Conservation (phyloP, 1,139 yeast genomes). For the Lodderomyces oxycetoniae region DNA sequence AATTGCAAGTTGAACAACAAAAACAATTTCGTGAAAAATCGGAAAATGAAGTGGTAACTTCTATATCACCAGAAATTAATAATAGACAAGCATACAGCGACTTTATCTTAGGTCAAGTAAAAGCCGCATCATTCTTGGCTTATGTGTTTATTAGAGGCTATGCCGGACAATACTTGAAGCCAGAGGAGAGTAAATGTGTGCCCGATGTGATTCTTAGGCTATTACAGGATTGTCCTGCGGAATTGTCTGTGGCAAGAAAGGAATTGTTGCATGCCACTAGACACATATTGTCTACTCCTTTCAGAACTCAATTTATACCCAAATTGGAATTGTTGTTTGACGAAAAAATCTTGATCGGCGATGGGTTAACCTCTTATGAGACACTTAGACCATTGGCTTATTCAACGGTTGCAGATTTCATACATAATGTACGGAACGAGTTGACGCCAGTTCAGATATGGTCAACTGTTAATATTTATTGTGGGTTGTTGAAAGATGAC, state of each 20-base stretch:
- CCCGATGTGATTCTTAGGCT: constrained; percentile 86
- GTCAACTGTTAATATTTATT: constrained; percentile 81
- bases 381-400: constrained; percentile 87
- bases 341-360: constrained; percentile 84
- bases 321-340: constrained; percentile 81
- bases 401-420: constrained; percentile 92
- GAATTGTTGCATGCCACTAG: constrained; percentile 92
- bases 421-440: constrained; percentile 86
- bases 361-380: constrained; percentile 87
- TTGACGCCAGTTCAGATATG: constrained; percentile 80
- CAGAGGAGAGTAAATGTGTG: constrained; percentile 61
- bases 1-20: constrained; percentile 63
- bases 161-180: constrained; percentile 58
- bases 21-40: constrained; percentile 48
- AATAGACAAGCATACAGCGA: constrained; percentile 83
- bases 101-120: constrained; percentile 90
- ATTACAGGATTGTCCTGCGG: constrained; percentile 96
- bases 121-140: constrained; percentile 93
- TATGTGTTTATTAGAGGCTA: constrained; percentile 85
- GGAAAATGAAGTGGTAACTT: constrained; percentile 49
- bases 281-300: constrained; percentile 87
- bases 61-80: constrained; percentile 60
- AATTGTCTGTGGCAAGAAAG: constrained; percentile 84
- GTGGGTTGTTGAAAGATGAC: constrained; percentile 76
- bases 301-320: constrained; percentile 76